These are phyloP conservation scores for Trichosanthes cucumerina DNA, from an alignment of 306 rosid species.

Conservation along the genomic window DNA sequence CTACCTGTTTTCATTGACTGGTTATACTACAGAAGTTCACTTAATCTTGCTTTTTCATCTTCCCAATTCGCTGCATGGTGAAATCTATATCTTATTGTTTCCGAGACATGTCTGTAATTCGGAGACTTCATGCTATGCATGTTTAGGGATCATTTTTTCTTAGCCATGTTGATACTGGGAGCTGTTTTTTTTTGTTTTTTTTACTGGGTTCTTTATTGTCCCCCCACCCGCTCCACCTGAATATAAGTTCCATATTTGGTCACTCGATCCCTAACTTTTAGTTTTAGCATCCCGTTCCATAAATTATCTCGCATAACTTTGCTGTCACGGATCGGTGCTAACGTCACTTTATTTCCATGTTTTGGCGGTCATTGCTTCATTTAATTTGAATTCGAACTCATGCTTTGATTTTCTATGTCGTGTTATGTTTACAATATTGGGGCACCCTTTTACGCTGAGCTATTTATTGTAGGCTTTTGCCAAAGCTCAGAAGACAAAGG, in stretches of 20 bases:
- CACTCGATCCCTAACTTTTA: neutral
- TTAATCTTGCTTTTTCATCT: neutral
- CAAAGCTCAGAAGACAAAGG: conserved; percentile 54
- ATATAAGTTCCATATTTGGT: neutral
- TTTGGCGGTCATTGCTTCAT: neutral
- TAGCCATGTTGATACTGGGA: neutral
- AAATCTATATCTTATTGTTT: neutral
- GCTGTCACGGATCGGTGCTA: neutral
- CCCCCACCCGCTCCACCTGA: neutral
- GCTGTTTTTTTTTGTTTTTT: too few species aligned
- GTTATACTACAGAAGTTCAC: neutral
- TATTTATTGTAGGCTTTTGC: conserved; percentile 31
- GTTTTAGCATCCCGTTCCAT: neutral
- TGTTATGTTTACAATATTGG: neutral
- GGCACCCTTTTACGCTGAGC: neutral
- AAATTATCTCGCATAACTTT: neutral
- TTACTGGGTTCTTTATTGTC: neutral
- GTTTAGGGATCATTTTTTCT: neutral
- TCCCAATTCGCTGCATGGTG: neutral
- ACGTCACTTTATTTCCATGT: too few species aligned
- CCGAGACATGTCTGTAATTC: neutral
- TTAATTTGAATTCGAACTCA: neutral
- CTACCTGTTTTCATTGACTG: neutral
- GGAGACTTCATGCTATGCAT: neutral
- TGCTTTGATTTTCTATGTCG: neutral